These are phyloP conservation scores for Yamagishiella unicocca DNA, from an alignment of 139 green algal genomes.

Conservation along the genomic window DNA sequence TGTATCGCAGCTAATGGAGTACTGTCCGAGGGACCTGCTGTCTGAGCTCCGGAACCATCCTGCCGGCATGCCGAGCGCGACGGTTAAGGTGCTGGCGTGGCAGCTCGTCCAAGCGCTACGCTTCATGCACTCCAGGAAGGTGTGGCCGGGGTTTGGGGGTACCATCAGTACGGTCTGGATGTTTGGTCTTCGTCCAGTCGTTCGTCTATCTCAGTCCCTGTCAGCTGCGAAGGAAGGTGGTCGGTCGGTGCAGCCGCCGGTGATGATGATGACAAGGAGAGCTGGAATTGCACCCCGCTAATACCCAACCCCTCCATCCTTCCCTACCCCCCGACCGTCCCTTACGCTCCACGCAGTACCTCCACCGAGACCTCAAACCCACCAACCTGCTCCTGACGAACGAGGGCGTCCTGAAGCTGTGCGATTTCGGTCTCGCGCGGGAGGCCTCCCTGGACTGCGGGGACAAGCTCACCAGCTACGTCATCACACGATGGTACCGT, in stretches of 20 bases:
- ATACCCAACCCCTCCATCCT: no score
- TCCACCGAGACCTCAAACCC: slow-evolving; percentile 21
- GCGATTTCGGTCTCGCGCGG: not conserved
- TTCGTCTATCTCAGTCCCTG: no score
- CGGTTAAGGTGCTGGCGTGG: slow-evolving; percentile 11
- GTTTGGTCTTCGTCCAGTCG: no score
- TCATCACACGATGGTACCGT: slow-evolving; percentile 16
- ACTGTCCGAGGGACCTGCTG: not conserved
- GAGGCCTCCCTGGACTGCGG: not conserved
- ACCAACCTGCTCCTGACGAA: not conserved
- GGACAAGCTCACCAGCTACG: slow-evolving; percentile 36
- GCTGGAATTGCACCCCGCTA: no score
- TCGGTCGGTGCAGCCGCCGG: no score
- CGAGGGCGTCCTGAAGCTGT: not conserved
- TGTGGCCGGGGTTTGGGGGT: not conserved
- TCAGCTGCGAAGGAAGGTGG: no score
- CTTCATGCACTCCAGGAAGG: not conserved
- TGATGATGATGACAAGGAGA: no score
- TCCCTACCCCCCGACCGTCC: not conserved
- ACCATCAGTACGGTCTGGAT: no score
- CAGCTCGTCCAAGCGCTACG: not conserved
- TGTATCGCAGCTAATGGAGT: not conserved
- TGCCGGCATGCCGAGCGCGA: not conserved
- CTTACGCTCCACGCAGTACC: not conserved
- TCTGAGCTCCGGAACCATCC: not conserved